Percentiles rank a stretch among this genome's conserved stretches.
These are phyloP conservation scores for Neurospora sp. DNA, from an alignment of 495 filamentous ascomycete species.

Conservation along the genomic window DNA sequence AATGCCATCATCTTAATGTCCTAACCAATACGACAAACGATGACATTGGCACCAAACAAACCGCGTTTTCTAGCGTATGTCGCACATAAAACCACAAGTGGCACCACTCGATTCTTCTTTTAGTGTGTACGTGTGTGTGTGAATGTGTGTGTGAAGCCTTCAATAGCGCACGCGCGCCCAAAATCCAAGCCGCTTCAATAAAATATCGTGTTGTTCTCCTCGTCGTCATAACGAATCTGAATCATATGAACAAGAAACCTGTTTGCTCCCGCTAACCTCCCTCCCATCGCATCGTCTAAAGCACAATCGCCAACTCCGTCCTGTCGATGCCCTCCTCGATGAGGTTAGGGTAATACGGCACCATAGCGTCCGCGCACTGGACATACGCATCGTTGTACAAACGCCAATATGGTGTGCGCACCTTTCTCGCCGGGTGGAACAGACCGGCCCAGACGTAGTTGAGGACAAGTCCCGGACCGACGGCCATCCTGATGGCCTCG, in stretches of 20 bases:
- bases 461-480: slow-evolving; percentile 82
- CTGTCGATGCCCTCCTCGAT: slow-evolving; percentile 65
- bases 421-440: slow-evolving; percentile 93
- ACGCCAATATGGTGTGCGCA: slow-evolving; percentile 85
- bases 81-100: neutral
- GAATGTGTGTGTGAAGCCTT: neutral
- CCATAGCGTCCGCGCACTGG: slow-evolving; percentile 82
- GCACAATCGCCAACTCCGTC: slow-evolving; percentile 71
- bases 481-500: slow-evolving; percentile 88
- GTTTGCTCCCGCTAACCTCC: neutral
- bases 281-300: slow-evolving; percentile 38
- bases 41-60: neutral
- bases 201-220: neutral
- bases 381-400: slow-evolving; percentile 98
- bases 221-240: neutral
- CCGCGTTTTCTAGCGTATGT: neutral
- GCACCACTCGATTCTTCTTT: neutral
- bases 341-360: slow-evolving; percentile 86
- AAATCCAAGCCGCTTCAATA: neutral
- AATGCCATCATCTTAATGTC: neutral
- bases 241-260: neutral
- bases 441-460: slow-evolving; percentile 97
- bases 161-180: neutral
- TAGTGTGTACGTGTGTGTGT: neutral
- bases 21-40: neutral